Conservation (phyloP, 169 alveolate species). For the Plasmodium coatneyi region DNA sequence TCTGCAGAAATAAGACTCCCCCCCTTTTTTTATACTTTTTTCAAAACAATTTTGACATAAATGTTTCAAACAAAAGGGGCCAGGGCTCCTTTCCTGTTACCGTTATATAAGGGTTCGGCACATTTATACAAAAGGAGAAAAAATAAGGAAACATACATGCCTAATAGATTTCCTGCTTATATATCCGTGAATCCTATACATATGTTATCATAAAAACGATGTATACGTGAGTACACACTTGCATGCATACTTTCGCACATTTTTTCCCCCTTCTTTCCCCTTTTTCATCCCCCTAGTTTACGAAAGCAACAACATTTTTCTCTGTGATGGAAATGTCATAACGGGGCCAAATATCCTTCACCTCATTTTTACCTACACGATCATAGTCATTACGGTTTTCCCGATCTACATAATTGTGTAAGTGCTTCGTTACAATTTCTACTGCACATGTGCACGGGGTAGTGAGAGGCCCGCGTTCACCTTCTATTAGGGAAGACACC, state of each 20-base stretch:
- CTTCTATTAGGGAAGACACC: background rate
- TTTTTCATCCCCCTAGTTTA: slow-evolving; percentile 43
- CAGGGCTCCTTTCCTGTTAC: slow-evolving; percentile 69
- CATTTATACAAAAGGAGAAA: background rate
- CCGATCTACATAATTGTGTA: slow-evolving; percentile 71
- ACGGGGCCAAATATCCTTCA: slow-evolving; percentile 75
- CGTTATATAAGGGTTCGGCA: slow-evolving; percentile 66
- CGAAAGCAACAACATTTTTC: slow-evolving; percentile 74
- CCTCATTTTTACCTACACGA: slow-evolving; percentile 62
- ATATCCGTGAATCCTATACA: background rate
- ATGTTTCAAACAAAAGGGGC: slow-evolving; percentile 59
- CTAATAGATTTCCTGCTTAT: background rate
- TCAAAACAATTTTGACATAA: slow-evolving; percentile 20
- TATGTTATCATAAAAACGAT: background rate
- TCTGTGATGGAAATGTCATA: slow-evolving; percentile 67
- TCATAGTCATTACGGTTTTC: slow-evolving; percentile 58
- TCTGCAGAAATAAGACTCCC: background rate
- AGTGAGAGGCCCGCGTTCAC: background rate
- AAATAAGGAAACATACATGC: background rate
- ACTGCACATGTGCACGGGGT: background rate
- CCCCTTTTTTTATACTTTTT: background rate
- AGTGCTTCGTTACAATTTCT: background rate
- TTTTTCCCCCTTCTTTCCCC: background rate
- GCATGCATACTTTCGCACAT: background rate
- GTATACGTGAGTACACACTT: background rate